A percentile compares a stretch with the other conserved stretches of the same genome.
These are phyloP conservation scores for Leccinum pachyderme DNA, from an alignment of 1,284 basidiomycete species.

Conservation along the genomic window DNA sequence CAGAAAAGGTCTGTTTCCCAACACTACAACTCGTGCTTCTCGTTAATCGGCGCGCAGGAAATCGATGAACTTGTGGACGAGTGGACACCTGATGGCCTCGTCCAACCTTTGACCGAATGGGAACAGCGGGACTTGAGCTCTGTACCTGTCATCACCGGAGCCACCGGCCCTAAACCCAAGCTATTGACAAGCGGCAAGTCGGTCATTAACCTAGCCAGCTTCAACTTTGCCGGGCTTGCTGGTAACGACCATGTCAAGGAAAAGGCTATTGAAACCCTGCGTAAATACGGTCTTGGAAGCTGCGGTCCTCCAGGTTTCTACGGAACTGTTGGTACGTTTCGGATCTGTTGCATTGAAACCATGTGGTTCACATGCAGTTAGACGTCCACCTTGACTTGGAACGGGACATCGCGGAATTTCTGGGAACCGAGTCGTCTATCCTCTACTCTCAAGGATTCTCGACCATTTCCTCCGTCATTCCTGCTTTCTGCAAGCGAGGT, in stretches of 20 bases:
- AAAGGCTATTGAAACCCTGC: slow-evolving; percentile 82
- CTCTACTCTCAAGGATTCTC: slow-evolving; percentile 95
- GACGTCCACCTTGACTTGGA: slow-evolving; percentile 94
- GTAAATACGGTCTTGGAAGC: slow-evolving; percentile 91
- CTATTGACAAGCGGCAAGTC: slow-evolving; percentile 74
- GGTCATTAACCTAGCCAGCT: slow-evolving; percentile 85
- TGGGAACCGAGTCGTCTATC: slow-evolving; percentile 87
- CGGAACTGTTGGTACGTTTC: slow-evolving; percentile 81
- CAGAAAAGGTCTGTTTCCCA: slow-evolving; percentile 66
- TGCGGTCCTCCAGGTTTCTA: slow-evolving; percentile 99
- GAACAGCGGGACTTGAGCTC: slow-evolving; percentile 73
- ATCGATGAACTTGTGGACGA: slow-evolving; percentile 96
- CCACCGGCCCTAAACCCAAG: slow-evolving; percentile 82
- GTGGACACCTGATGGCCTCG: slow-evolving; percentile 89
- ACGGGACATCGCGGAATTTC: slow-evolving; percentile 85
- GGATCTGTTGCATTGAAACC: slow-evolving; percentile 16
- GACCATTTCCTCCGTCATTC: slow-evolving; percentile 92
- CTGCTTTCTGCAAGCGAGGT: slow-evolving; percentile 96
- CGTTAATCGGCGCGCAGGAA: slow-evolving; percentile 57
- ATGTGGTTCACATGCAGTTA: slow-evolving; percentile 31
- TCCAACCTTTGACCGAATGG: slow-evolving; percentile 54
- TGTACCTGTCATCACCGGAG: slow-evolving; percentile 80
- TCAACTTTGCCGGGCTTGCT: slow-evolving; percentile 91
- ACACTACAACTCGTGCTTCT: not conserved
- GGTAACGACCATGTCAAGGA: slow-evolving; percentile 88